Conservation (phyloP, 192 early-diverging fungal species). For the Coemansia sp. region DNA sequence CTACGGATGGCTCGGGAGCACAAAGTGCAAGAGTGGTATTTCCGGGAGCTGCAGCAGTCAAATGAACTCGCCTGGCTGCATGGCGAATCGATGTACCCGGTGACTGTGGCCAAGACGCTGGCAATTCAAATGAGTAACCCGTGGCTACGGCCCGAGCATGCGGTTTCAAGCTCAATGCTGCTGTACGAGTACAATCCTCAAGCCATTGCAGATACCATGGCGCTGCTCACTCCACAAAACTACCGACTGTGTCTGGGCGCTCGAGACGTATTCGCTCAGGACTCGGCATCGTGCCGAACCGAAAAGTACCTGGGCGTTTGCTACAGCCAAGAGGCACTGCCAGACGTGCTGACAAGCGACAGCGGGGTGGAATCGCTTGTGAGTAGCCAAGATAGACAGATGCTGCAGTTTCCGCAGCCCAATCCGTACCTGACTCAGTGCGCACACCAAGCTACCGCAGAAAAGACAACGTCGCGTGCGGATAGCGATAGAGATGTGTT, state of each 20-base stretch:
- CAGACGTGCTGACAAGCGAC: not conserved
- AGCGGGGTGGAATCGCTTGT: not conserved
- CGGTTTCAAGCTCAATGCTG: constrained; percentile 3
- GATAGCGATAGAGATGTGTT: not conserved
- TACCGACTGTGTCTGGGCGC: constrained; percentile 54
- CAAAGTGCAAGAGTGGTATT: constrained; percentile 22
- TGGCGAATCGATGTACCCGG: not conserved
- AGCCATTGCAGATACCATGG: not conserved
- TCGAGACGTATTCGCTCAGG: constrained; percentile 1
- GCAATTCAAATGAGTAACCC: constrained; percentile 7
- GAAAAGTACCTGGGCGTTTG: constrained; percentile 70
- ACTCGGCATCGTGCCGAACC: constrained; percentile 48
- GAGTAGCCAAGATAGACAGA: not conserved
- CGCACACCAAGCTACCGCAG: not conserved
- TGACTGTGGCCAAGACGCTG: not conserved
- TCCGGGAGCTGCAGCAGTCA: constrained; percentile 19
- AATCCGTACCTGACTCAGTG: not conserved
- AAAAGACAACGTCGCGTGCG: too few species aligned
- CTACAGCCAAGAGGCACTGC: constrained; percentile 54
- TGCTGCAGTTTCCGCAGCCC: constrained; percentile 5
- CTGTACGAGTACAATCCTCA: constrained; percentile 5
- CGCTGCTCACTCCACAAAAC: constrained; percentile 55
- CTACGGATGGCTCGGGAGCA: constrained; percentile 7
- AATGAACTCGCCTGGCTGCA: not conserved
- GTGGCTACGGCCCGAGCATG: constrained; percentile 7